Base-by-base conservation (phyloP, 1,139 yeast species). In the Blastobotrys elegans region DNA sequence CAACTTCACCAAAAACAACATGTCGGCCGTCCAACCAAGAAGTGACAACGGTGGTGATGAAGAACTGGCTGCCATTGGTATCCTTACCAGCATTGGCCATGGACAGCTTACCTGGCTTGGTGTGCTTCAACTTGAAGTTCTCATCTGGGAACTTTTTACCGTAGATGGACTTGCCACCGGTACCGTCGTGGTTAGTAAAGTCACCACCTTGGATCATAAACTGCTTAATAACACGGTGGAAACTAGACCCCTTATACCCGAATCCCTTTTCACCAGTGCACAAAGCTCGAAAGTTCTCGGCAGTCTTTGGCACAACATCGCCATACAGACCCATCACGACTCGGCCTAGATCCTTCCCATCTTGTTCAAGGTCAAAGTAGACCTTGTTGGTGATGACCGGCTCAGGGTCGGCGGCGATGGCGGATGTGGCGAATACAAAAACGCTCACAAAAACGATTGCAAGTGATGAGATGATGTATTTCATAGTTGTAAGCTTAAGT, bases 151-250 rank as follows among this genome's bases (percentile, higher is more conserved):
- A 89, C 72, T 80, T 84, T 64, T 74, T 76, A 60, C 96, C 96
- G 75, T 88, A 89, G 74, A 90, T 89, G 51, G 95, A 85, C 75
- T 86, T 86, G 68, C 97, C 96, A 67, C 97, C 97, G 61, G 94
- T 85, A 59, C 97, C 97, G 70, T 83, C 85, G 65, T 88, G 83
- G 66, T 83, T 76, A 70, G 95, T 88, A 75, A 89, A 88, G 71
- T 89, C 97, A 74, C 97, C 97, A 71, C 97, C 97, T 75, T 89
- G 97, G 69, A 89, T 78, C 97, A 89, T 89, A 74, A 89, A 89
- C 63, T 84, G 78, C 63, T 94, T 92, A 64, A 89, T 89, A 57
- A 89, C 90, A 72, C 97, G 82, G 81, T 89, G 97, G 89, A 89
- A 89, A 56, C 80, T 73, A 29, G 95, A 85, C 59, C 78, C 79